Evolutionary conservation across 345 rosid genomes (phyloP).

Genomic region (Moricandia arvensis): DNA sequence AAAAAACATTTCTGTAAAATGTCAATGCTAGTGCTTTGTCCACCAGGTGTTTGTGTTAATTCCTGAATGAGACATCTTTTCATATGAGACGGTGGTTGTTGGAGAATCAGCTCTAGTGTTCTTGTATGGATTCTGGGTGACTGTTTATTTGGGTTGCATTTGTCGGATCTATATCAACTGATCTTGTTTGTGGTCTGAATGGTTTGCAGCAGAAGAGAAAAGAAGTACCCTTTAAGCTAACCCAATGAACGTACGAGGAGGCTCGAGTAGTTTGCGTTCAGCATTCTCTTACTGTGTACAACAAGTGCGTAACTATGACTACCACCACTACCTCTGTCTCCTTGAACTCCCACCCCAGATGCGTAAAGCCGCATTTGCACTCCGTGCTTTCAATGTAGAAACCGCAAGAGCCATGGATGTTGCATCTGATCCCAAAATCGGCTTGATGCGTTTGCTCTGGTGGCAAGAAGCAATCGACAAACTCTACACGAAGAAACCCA

Average conservation of each 20-base stretch:
- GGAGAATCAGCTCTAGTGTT: not conserved
- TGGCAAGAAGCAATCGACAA: conserved; percentile 94
- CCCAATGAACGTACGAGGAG: conserved; percentile 67
- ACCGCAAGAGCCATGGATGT: conserved; percentile 92
- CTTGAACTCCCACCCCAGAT: conserved; percentile 75
- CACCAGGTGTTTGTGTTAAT: conserved; percentile 36
- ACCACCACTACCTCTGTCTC: conserved; percentile 96
- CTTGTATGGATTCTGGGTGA: not conserved
- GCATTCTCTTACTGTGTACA: conserved; percentile 86
- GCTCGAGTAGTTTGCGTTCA: conserved; percentile 52
- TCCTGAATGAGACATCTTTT: not conserved
- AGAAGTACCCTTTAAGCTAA: not conserved
- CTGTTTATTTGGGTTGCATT: not conserved
- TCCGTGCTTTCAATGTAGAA: conserved; percentile 90
- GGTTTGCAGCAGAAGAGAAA: conserved; percentile 13
- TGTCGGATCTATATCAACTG: not conserved
- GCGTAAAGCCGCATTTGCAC: conserved; percentile 91
- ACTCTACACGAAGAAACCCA: conserved; percentile 59
- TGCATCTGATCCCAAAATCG: conserved; percentile 88
- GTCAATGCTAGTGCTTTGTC: not conserved
- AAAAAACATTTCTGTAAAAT: not conserved
- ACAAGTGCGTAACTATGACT: conserved; percentile 88
- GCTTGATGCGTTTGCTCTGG: conserved; percentile 91
- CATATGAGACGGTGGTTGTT: not conserved
- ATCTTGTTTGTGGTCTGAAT: conserved; percentile 11